A percentile compares a stretch with the other conserved stretches of the same genome.
phyloP scores from a whole-genome alignment of 495 filamentous ascomycete genomes.

The Sphaerosporella brunnea region DNA sequence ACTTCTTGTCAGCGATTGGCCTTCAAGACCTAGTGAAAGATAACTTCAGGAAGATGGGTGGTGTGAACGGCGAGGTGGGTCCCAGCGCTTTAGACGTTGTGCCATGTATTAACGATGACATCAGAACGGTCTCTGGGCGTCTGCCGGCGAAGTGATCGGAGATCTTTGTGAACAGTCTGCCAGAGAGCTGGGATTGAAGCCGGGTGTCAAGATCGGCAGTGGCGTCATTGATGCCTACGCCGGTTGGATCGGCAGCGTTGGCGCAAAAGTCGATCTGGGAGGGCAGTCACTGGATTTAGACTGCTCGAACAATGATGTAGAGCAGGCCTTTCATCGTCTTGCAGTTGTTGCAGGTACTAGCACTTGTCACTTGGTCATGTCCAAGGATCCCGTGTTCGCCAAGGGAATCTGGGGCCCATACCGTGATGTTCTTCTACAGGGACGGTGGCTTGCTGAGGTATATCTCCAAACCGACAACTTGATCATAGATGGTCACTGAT shows the following conservation, averaged over 20 bases:
- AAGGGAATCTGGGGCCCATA: slow-evolving; percentile 72
- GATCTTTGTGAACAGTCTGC: slow-evolving; percentile 69
- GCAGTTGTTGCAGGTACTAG: slow-evolving; percentile 94
- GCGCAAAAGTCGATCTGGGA: slow-evolving; percentile 65
- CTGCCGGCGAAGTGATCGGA: slow-evolving; percentile 78
- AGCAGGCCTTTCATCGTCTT: slow-evolving; percentile 82
- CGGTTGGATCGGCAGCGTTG: slow-evolving; percentile 97
- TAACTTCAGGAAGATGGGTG: slow-evolving; percentile 78
- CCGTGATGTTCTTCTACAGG: slow-evolving; percentile 75
- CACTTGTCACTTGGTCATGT: slow-evolving; percentile 95
- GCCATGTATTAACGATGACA: slow-evolving; percentile 8
- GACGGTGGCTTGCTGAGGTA: slow-evolving; percentile 77
- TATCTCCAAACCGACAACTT: neutral
- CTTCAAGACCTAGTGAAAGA: slow-evolving; percentile 64
- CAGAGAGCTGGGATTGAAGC: slow-evolving; percentile 61
- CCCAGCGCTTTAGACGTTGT: slow-evolving; percentile 8
- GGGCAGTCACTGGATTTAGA: slow-evolving; percentile 41
- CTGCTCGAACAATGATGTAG: slow-evolving; percentile 53
- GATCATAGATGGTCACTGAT: slow-evolving; percentile 39
- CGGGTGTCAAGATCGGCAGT: slow-evolving; percentile 80
- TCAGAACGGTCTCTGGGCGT: slow-evolving; percentile 77
- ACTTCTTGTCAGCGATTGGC: slow-evolving; percentile 72
- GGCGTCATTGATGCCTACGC: slow-evolving; percentile 98
- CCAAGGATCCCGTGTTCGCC: slow-evolving; percentile 73
- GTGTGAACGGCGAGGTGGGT: slow-evolving; percentile 81